Evolutionary conservation across 2,329 filamentous ascomycete genomes (phyloP).

Genomic region (Aspergillus terreus): DNA sequence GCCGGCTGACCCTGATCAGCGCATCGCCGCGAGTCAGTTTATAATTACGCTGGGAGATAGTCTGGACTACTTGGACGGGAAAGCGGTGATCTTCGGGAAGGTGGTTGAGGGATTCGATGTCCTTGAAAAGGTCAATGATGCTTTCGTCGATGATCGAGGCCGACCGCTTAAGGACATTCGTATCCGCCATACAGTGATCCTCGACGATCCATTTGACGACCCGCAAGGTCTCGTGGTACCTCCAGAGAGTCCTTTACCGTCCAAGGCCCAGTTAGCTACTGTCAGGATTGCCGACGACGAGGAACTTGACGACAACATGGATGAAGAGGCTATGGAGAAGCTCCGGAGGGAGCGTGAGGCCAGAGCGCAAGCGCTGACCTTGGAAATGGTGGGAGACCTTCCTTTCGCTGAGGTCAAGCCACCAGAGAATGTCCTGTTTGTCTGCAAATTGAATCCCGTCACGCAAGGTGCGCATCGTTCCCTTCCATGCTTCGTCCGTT

Average conservation of each 20-base stretch:
- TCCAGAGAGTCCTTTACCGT: conserved; percentile 73
- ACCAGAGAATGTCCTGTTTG: conserved; percentile 94
- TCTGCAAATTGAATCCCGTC: conserved; percentile 97
- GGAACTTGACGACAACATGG: conserved; percentile 70
- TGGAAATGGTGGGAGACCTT: conserved; percentile 96
- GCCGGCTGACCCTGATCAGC: conserved; percentile 70
- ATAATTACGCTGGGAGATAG: conserved; percentile 87
- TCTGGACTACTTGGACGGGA: conserved; percentile 85
- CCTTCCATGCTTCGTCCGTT: conserved; percentile 1
- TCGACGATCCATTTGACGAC: conserved; percentile 90
- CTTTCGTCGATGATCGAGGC: conserved; percentile 81
- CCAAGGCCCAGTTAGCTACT: conserved; percentile 80
- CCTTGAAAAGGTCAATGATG: conserved; percentile 86
- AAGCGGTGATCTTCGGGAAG: conserved; percentile 90
- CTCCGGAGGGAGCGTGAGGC: conserved; percentile 83
- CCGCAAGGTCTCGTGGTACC: conserved; percentile 73
- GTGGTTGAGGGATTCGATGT: conserved; percentile 95
- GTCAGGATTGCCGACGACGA: conserved; percentile 90
- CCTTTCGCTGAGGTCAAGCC: conserved; percentile 97
- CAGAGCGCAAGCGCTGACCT: conserved; percentile 84
- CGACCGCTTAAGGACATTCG: conserved; percentile 90
- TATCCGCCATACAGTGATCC: conserved; percentile 84
- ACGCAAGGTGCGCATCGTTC: conserved; percentile 58
- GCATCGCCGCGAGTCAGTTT: conserved; percentile 87
- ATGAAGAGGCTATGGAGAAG: conserved; percentile 76